phyloP scores from a whole-genome alignment of 1,284 basidiomycete species.

The Singerocomus rubriflavus region DNA sequence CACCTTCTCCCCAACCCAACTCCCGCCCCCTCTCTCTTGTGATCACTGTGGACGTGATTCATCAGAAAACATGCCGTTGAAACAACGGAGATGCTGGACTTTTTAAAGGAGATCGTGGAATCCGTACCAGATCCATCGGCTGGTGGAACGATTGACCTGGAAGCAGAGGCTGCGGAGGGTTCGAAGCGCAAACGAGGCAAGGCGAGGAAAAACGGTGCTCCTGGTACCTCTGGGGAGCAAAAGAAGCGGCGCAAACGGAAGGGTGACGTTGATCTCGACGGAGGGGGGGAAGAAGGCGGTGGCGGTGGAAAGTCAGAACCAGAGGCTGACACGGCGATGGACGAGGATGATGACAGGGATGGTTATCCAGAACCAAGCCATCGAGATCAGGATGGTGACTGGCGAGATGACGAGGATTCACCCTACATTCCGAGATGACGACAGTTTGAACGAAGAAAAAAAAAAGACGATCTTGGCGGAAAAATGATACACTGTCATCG shows the following conservation, averaged over 20 bases:
- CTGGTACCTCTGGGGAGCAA: constrained; percentile 30
- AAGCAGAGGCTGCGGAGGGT: constrained; percentile 53
- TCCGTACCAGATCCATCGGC: constrained; percentile 85
- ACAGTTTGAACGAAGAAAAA: constrained; percentile 1
- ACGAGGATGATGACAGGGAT: constrained; percentile 36
- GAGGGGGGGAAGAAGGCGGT: constrained; percentile 28
- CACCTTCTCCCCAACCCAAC: no score
- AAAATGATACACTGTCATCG: constrained; percentile 11
- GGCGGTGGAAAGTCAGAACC: constrained; percentile 29
- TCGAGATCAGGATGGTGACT: constrained; percentile 27
- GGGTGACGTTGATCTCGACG: constrained; percentile 34
- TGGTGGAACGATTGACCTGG: constrained; percentile 70
- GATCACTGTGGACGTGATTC: neutral
- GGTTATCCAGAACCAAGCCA: constrained; percentile 19
- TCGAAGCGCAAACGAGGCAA: constrained; percentile 54
- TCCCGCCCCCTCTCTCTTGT: neutral
- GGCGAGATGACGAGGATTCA: constrained; percentile 31
- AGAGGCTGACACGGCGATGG: constrained; percentile 34
- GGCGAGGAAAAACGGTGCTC: constrained; percentile 45
- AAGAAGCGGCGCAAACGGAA: constrained; percentile 43
- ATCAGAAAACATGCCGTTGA: constrained; percentile 91
- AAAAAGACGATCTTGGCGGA: constrained; percentile 8
- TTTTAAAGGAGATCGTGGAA: constrained; percentile 93
- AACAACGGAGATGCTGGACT: constrained; percentile 89
- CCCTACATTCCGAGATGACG: constrained; percentile 34